These are phyloP conservation scores for Balamuthia mandrillaris DNA, from an alignment of 208 protist species.

Conservation along the genomic window DNA sequence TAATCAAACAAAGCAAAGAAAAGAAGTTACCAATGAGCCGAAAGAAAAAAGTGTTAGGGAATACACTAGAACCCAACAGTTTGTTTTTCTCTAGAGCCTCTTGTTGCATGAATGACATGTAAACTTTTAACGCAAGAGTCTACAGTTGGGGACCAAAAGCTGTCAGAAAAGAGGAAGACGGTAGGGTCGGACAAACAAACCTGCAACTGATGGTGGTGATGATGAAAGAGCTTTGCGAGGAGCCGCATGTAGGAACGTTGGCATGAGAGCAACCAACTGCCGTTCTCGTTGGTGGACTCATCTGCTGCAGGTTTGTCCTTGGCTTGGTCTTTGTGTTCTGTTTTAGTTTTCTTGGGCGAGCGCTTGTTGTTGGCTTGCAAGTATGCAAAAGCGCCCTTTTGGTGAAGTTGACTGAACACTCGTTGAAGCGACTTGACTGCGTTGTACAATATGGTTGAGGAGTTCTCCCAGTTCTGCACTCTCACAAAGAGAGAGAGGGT, in stretches of 20 bases:
- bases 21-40: neutral
- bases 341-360: neutral
- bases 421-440: neutral
- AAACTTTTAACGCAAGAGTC: neutral
- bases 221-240: neutral
- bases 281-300: neutral
- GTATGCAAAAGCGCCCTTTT: neutral
- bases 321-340: neutral
- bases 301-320: neutral
- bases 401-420: neutral
- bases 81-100: too few species aligned
- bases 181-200: neutral
- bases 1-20: neutral
- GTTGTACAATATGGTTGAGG: neutral
- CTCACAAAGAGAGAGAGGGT: too few species aligned
- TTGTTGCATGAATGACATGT: too few species aligned
- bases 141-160: neutral
- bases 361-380: neutral
- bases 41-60: too few species aligned
- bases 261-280: too few species aligned
- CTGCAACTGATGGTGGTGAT: constrained; percentile 24
- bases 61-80: too few species aligned
- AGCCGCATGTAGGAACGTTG: neutral
- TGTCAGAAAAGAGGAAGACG: neutral
- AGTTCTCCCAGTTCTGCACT: too few species aligned